phyloP scores from a whole-genome alignment of 2,329 filamentous ascomycete species.

The Alternaria incomplexa region DNA sequence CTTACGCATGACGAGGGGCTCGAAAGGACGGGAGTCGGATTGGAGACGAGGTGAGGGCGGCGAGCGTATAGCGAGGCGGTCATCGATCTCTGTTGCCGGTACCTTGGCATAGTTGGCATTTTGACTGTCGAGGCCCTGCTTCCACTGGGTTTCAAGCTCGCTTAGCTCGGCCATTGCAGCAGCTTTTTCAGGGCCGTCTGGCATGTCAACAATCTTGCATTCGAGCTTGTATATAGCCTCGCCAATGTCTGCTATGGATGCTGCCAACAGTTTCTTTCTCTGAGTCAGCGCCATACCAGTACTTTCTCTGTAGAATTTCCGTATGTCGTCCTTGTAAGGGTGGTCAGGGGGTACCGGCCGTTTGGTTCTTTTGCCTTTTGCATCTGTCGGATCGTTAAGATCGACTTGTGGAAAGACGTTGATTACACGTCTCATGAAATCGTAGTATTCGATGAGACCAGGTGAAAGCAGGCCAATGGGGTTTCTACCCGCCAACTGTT shows the following conservation, averaged over 20 bases:
- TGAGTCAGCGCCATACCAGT: not conserved
- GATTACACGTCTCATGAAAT: constrained; percentile 9
- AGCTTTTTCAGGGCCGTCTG: constrained; percentile 29
- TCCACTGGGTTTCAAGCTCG: constrained; percentile 32
- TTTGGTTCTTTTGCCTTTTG: not conserved
- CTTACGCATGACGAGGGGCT: constrained; percentile 66
- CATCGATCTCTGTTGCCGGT: constrained; percentile 29
- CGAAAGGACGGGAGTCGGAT: constrained; percentile 74
- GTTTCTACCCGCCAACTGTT: constrained; percentile 27
- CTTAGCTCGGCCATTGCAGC: constrained; percentile 45
- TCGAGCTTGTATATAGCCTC: constrained; percentile 39
- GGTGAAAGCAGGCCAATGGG: constrained; percentile 24
- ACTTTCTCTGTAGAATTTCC: not conserved
- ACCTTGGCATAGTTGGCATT: constrained; percentile 5
- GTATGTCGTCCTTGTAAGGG: constrained; percentile 9
- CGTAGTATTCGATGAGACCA: constrained; percentile 10
- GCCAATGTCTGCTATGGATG: constrained; percentile 29
- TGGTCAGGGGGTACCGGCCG: constrained; percentile 4
- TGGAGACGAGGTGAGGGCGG: constrained; percentile 28
- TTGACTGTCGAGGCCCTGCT: constrained; percentile 1
- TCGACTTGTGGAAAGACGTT: constrained; percentile 21
- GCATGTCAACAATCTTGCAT: constrained; percentile 28
- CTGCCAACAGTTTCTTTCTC: constrained; percentile 12
- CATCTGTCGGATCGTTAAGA: not conserved
- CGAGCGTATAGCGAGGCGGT: constrained; percentile 33